Evolutionary conservation across 352 stramenopile species (phyloP).

Genomic region (Pythium plurisporium): DNA sequence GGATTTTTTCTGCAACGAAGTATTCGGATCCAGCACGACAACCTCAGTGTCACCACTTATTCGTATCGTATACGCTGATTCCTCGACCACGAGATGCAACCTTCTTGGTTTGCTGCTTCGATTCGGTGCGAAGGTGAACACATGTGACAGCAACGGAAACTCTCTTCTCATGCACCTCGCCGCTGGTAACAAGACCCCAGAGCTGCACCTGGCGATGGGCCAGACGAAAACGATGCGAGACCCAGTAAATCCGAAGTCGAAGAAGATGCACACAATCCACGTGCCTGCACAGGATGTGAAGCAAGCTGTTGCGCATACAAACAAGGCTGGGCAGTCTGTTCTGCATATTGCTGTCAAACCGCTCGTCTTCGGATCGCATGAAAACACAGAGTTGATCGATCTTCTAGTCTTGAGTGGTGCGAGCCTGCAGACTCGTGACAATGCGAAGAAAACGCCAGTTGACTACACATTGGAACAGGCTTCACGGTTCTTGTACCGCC

Average conservation of each 20-base stretch:
- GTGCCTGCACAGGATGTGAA: conserved; percentile 40
- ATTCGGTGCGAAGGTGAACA: conserved; percentile 51
- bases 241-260: conserved; percentile 25
- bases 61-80: conserved; percentile 35
- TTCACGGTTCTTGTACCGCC: conserved; percentile 54
- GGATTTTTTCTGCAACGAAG: conserved; percentile 40
- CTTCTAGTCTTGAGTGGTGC: conserved; percentile 44
- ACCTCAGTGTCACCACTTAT: conserved; percentile 40
- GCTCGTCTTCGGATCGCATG: conserved; percentile 53
- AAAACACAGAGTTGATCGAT: conserved; percentile 49
- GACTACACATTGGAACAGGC: conserved; percentile 54
- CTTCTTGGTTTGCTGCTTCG: conserved; percentile 47
- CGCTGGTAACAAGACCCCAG: conserved; percentile 38
- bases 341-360: conserved; percentile 64
- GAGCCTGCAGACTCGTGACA: conserved; percentile 32
- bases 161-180: conserved; percentile 61
- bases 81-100: conserved; percentile 28
- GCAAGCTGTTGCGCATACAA: conserved; percentile 33
- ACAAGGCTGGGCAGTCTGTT: conserved; percentile 37
- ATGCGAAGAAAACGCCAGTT: conserved; percentile 32
- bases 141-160: conserved; percentile 47
- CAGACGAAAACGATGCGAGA: conserved; percentile 40
- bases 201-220: conserved; percentile 43
- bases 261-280: conserved; percentile 38
- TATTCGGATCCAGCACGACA: conserved; percentile 22